A percentile compares a stretch with the other conserved stretches of the same genome.
phyloP scores from a whole-genome alignment of 2,329 filamentous ascomycete genomes.

The Aspergillus caelatus region DNA sequence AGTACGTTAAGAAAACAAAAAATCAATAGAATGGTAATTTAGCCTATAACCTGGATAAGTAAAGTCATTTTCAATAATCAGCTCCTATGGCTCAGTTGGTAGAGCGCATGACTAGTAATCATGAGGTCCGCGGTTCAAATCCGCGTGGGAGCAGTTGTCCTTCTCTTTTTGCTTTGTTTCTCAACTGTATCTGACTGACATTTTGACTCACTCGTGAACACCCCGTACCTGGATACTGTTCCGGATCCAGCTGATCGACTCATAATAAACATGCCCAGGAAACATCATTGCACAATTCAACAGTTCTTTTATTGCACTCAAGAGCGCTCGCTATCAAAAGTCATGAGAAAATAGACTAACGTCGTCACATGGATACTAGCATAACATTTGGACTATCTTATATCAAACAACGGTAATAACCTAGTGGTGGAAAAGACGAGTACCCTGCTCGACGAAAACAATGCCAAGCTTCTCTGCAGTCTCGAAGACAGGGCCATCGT shows the following conservation, averaged over 20 bases:
- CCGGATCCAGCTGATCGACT: neutral
- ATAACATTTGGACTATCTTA: conserved; percentile 5
- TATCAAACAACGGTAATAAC: neutral
- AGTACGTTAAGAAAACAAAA: no score
- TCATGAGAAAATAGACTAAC: conserved; percentile 11
- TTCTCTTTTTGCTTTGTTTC: neutral
- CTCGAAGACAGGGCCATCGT: conserved; percentile 61
- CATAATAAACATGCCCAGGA: neutral
- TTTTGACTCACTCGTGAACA: neutral
- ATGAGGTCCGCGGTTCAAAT: conserved; percentile 5
- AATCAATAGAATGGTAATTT: no score
- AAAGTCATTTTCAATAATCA: no score
- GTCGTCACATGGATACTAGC: conserved; percentile 7
- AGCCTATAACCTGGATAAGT: no score
- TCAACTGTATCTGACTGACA: no score
- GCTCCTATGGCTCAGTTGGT: conserved; percentile 6
- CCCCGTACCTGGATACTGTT: neutral
- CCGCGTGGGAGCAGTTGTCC: neutral
- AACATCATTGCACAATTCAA: neutral
- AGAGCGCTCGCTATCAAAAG: conserved; percentile 15
- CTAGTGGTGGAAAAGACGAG: conserved; percentile 93
- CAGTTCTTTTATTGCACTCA: neutral
- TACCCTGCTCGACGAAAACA: conserved; percentile 93
- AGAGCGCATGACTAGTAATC: conserved; percentile 6
- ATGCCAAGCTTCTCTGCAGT: conserved; percentile 91